phyloP scores from a whole-genome alignment of 75 land plant species.

The Pinus albicaulis region DNA sequence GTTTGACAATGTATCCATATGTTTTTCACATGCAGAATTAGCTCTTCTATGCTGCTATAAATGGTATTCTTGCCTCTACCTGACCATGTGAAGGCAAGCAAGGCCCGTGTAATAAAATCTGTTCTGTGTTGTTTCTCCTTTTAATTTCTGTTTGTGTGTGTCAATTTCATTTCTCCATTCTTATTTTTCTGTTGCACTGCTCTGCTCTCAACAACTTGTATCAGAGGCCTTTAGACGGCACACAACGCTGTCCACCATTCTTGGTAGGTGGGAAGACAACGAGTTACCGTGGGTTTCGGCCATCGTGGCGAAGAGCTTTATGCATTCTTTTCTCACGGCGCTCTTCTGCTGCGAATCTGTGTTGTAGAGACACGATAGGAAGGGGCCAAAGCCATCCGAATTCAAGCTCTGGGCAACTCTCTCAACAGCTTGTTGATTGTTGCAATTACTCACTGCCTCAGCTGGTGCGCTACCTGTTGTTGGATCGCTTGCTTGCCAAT shows the following conservation, averaged over 20 bases:
- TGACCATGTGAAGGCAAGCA: too few relatives aligned
- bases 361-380: constrained; percentile 62
- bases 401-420: constrained; percentile 50
- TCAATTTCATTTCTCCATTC: too few relatives aligned
- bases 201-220: too few relatives aligned
- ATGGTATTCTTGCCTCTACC: too few relatives aligned
- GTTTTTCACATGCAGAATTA: too few relatives aligned
- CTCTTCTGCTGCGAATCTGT: constrained; percentile 68
- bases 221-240: constrained; percentile 81
- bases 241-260: constrained; percentile 55
- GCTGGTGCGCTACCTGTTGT: constrained; percentile 34
- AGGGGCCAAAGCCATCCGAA: constrained; percentile 60
- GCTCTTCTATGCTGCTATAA: too few relatives aligned
- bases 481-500: background rate
- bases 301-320: constrained; percentile 49
- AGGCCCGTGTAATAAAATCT: too few relatives aligned
- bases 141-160: too few relatives aligned
- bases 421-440: constrained; percentile 73
- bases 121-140: too few relatives aligned
- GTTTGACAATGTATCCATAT: too few relatives aligned
- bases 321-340: constrained; percentile 72
- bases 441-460: constrained; percentile 50
- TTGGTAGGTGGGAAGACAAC: constrained; percentile 57
- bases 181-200: too few relatives aligned
- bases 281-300: constrained; percentile 54